phyloP scores from a whole-genome alignment of 1,284 basidiomycete species.

The Athelia psychrophila region DNA sequence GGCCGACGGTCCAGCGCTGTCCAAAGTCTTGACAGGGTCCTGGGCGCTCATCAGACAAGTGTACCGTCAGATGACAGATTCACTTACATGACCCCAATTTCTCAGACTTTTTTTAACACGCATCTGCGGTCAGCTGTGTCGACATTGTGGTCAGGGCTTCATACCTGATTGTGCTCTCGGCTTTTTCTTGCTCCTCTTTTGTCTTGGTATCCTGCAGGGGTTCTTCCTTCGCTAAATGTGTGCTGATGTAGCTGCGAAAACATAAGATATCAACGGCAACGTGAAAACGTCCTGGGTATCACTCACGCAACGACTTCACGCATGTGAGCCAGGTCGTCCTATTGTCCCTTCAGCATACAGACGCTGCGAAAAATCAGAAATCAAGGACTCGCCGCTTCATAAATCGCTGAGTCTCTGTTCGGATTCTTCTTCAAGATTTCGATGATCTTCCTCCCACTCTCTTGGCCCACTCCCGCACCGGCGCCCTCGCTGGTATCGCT shows the following conservation, averaged over 20 bases:
- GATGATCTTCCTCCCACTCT: constrained; percentile 32
- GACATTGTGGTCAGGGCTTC: constrained; percentile 2
- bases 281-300: background rate
- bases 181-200: constrained; percentile 27
- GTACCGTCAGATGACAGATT: background rate
- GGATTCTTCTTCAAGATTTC: constrained; percentile 34
- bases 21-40: constrained; percentile 9
- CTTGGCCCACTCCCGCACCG: constrained; percentile 32
- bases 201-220: constrained; percentile 34
- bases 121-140: background rate
- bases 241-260: constrained; percentile 22
- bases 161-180: constrained; percentile 34
- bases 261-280: background rate
- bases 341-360: background rate
- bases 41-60: background rate
- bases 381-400: constrained; percentile 24
- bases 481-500: constrained; percentile 29
- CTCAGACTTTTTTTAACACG: constrained; percentile 19
- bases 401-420: constrained; percentile 24
- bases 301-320: constrained; percentile 32
- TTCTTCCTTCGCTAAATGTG: constrained; percentile 33
- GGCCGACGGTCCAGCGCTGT: background rate
- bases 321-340: constrained; percentile 34
- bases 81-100: constrained; percentile 34
- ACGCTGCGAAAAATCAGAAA: background rate